phyloP scores from a whole-genome alignment of 2,329 filamentous ascomycete genomes.

The Orbilia brochopaga region DNA sequence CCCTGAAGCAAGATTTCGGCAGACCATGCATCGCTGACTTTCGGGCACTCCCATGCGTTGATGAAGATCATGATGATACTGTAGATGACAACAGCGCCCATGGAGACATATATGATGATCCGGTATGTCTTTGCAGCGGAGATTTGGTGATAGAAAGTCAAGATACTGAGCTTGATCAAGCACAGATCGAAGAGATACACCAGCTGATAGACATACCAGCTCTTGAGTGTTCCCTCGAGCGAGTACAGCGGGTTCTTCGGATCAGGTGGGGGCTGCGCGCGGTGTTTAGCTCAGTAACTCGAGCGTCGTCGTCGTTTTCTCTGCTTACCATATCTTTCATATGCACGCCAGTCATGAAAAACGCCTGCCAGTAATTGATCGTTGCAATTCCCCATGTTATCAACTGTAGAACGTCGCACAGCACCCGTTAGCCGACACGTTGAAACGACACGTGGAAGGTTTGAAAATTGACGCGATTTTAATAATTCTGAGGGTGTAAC shows the following conservation, averaged over 20 bases:
- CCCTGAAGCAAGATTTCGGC: conserved; percentile 53
- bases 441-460: not conserved
- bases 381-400: conserved; percentile 53
- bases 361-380: conserved; percentile 53
- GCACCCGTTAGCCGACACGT: conserved; percentile 17
- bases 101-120: conserved; percentile 57
- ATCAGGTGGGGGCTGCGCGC: conserved; percentile 31
- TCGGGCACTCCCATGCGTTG: conserved; percentile 55
- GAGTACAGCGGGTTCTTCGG: conserved; percentile 43
- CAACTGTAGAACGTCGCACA: conserved; percentile 39
- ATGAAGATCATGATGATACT: conserved; percentile 56
- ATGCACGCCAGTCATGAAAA: conserved; percentile 48
- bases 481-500: conserved; percentile 7
- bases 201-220: conserved; percentile 59
- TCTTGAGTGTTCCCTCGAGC: conserved; percentile 55
- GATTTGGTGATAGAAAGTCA: conserved; percentile 60
- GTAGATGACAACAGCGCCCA: conserved; percentile 55
- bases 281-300: not conserved
- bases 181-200: conserved; percentile 57
- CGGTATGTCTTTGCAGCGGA: conserved; percentile 55
- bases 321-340: conserved; percentile 51
- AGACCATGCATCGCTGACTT: conserved; percentile 54
- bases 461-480: conserved; percentile 3
- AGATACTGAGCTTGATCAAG: conserved; percentile 59
- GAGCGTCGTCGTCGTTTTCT: too few relatives aligned